Conservation (phyloP, 768 basidiomycete species). For the Lactarius akahatsu region DNA sequence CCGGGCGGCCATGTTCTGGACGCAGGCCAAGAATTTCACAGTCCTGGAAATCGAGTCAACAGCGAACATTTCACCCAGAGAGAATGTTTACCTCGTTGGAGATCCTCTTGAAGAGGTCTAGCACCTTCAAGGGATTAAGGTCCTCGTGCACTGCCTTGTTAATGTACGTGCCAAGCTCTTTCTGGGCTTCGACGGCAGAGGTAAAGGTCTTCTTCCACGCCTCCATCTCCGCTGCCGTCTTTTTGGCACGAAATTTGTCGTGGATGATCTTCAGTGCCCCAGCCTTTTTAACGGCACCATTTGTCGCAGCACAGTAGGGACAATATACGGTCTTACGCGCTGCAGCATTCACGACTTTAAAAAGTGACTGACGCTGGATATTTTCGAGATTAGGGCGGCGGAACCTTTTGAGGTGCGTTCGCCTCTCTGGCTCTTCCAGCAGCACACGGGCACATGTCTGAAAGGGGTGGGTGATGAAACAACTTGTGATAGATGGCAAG, state of each 20-base stretch:
- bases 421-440: slow-evolving; percentile 82
- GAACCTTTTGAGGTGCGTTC: slow-evolving; percentile 84
- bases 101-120: slow-evolving; percentile 89
- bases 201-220: slow-evolving; percentile 82
- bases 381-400: slow-evolving; percentile 90
- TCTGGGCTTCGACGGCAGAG: slow-evolving; percentile 80
- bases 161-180: slow-evolving; percentile 80
- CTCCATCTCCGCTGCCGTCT: slow-evolving; percentile 85
- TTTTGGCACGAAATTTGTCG: slow-evolving; percentile 95
- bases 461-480: slow-evolving; percentile 11
- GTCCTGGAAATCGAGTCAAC: slow-evolving; percentile 52
- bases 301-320: slow-evolving; percentile 88
- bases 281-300: slow-evolving; percentile 95
- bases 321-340: slow-evolving; percentile 92
- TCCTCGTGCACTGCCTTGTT: slow-evolving; percentile 91
- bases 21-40: slow-evolving; percentile 92
- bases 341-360: slow-evolving; percentile 80
- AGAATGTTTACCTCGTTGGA: slow-evolving; percentile 74
- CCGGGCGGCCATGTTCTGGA: slow-evolving; percentile 86
- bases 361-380: slow-evolving; percentile 77
- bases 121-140: slow-evolving; percentile 88
- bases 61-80: not conserved
- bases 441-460: slow-evolving; percentile 92
- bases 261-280: slow-evolving; percentile 96
- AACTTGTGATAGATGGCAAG: not conserved